These are phyloP conservation scores for Asterionellopsis glacialis DNA, from an alignment of 108 stramenopile genomes.

Conservation along the genomic window DNA sequence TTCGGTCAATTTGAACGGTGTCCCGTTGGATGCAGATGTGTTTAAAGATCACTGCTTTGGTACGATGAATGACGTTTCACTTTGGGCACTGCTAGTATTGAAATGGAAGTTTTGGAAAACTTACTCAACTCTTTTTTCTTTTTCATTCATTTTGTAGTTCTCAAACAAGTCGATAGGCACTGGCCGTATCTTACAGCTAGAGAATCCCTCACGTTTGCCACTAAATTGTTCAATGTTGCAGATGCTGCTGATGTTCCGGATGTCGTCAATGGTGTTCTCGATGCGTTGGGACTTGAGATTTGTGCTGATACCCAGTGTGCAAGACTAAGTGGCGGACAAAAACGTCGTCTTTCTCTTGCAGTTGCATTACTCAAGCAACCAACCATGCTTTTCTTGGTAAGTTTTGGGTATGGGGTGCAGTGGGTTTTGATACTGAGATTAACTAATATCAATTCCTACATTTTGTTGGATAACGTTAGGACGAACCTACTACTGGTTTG, in stretches of 20 bases:
- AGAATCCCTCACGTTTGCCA: constrained; percentile 23
- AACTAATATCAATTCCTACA: no score
- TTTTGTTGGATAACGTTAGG: no score
- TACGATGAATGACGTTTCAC: constrained; percentile 1
- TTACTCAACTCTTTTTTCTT: no score
- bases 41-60: constrained; percentile 22
- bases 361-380: constrained; percentile 89
- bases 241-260: neutral
- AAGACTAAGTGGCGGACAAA: constrained; percentile 23
- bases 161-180: constrained; percentile 27
- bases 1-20: constrained; percentile 19
- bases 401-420: constrained; percentile 7
- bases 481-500: constrained; percentile 83
- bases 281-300: constrained; percentile 18
- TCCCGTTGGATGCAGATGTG: constrained; percentile 12
- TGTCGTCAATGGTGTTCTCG: constrained; percentile 10
- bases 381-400: constrained; percentile 66
- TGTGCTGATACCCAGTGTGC: constrained; percentile 17
- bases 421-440: constrained; percentile 9
- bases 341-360: constrained; percentile 34
- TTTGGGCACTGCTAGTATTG: no score
- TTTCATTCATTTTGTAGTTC: neutral
- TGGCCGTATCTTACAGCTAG: constrained; percentile 32
- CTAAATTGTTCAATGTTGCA: constrained; percentile 15
- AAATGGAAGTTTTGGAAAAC: no score